phyloP scores from a whole-genome alignment of 1,139 yeast species.

The Candida pseudoviswanathii region DNA sequence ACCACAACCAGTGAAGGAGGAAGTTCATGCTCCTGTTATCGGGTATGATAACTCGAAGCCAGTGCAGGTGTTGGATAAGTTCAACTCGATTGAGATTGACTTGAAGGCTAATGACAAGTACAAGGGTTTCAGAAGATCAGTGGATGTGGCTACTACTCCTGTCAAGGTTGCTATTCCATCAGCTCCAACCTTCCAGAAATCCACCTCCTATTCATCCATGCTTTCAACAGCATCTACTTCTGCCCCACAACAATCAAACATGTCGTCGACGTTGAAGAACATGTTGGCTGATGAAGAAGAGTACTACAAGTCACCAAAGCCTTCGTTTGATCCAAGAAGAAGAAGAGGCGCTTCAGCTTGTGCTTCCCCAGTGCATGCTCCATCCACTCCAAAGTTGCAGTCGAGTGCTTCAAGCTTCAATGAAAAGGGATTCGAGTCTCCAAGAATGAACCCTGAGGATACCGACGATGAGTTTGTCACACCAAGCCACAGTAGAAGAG shows the following conservation, averaged over 20 bases:
- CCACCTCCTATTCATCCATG: neutral
- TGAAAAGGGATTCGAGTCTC: slow-evolving; percentile 1
- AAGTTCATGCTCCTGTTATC: slow-evolving; percentile 10
- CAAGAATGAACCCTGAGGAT: slow-evolving; percentile 7
- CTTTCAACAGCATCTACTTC: neutral
- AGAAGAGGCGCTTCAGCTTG: slow-evolving; percentile 8
- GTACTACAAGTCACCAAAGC: slow-evolving; percentile 6
- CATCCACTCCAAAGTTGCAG: slow-evolving; percentile 1
- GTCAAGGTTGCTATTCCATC: slow-evolving; percentile 30
- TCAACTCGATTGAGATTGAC: slow-evolving; percentile 22
- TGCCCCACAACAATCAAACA: slow-evolving; percentile 6
- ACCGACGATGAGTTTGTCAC: slow-evolving; percentile 10
- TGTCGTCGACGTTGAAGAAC: slow-evolving; percentile 15
- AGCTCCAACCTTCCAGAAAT: slow-evolving; percentile 12
- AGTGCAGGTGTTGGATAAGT: slow-evolving; percentile 13
- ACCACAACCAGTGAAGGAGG: neutral
- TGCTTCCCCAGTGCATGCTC: slow-evolving; percentile 1
- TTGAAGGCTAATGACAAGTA: slow-evolving; percentile 39
- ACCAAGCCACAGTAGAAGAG: slow-evolving; percentile 14
- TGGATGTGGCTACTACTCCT: slow-evolving; percentile 28
- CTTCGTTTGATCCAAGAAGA: slow-evolving; percentile 21
- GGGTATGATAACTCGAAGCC: slow-evolving; percentile 15
- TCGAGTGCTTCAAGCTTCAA: slow-evolving; percentile 5
- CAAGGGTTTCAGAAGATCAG: slow-evolving; percentile 48
- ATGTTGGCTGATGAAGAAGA: slow-evolving; percentile 8